phyloP scores from a whole-genome alignment of 1,284 basidiomycete species.

The Fomitopsis palustris region DNA sequence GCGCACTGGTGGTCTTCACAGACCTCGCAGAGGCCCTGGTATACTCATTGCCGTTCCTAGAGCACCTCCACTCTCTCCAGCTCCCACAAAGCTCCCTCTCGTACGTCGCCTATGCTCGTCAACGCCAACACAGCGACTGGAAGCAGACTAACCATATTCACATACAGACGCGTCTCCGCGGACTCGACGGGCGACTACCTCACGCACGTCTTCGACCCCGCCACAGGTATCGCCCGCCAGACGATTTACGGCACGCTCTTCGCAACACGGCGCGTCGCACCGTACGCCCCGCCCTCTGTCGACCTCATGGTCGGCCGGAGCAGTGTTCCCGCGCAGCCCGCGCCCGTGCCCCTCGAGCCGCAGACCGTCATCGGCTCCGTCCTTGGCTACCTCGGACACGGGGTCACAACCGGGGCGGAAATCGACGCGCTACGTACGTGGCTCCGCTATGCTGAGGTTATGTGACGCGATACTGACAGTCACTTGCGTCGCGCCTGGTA shows the following conservation, averaged over 20 bases:
- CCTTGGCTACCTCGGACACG: slow-evolving; percentile 27
- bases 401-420: slow-evolving; percentile 47
- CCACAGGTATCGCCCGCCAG: slow-evolving; percentile 30
- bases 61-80: slow-evolving; percentile 48
- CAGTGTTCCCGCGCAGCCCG: slow-evolving; percentile 49
- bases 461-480: not conserved
- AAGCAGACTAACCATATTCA: not conserved
- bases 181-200: slow-evolving; percentile 58
- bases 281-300: slow-evolving; percentile 45
- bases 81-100: slow-evolving; percentile 37
- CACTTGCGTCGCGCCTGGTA: slow-evolving; percentile 21
- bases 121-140: not conserved
- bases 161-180: slow-evolving; percentile 41
- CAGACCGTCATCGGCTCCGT: slow-evolving; percentile 53
- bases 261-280: slow-evolving; percentile 41
- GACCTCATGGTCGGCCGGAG: slow-evolving; percentile 43
- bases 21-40: slow-evolving; percentile 50
- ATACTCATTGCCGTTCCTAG: slow-evolving; percentile 70
- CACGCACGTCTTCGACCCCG: slow-evolving; percentile 36
- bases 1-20: slow-evolving; percentile 63
- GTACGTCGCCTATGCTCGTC: slow-evolving; percentile 32
- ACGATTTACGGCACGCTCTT: slow-evolving; percentile 59
- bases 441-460: not conserved
- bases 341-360: slow-evolving; percentile 56
- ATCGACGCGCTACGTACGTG: slow-evolving; percentile 55